Conservation (phyloP, 805 yeast species). For the Barnettozyma siamensis region DNA sequence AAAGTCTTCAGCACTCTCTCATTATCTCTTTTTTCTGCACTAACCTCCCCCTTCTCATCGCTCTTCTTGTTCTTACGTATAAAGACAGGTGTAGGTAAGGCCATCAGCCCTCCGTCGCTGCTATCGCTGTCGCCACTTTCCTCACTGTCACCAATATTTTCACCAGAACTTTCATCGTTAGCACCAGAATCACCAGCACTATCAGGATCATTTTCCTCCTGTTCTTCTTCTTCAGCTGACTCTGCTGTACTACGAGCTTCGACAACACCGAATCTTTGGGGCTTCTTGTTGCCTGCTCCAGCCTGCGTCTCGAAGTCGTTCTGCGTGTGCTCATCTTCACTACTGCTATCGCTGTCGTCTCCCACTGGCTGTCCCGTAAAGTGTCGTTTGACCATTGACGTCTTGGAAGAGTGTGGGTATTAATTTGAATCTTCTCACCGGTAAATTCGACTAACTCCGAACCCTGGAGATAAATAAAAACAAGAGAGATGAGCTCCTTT, state of each 20-base stretch:
- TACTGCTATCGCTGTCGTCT: neutral
- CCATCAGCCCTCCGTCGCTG: slow-evolving; percentile 14
- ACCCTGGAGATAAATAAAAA: no score
- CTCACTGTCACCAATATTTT: slow-evolving; percentile 17
- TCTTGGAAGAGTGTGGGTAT: neutral
- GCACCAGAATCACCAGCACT: slow-evolving; percentile 27
- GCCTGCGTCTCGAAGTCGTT: slow-evolving; percentile 18
- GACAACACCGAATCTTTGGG: slow-evolving; percentile 29
- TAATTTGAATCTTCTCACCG: no score
- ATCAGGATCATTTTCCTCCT: slow-evolving; percentile 30
- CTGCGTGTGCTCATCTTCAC: slow-evolving; percentile 1
- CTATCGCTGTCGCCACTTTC: slow-evolving; percentile 10
- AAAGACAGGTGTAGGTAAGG: slow-evolving; percentile 23
- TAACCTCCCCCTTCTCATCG: slow-evolving; percentile 1
- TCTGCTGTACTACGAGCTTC: slow-evolving; percentile 25
- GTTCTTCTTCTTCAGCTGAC: slow-evolving; percentile 26
- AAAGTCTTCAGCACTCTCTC: slow-evolving; percentile 22
- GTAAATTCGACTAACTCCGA: no score
- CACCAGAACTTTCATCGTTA: slow-evolving; percentile 26
- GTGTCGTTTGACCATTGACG: slow-evolving; percentile 12
- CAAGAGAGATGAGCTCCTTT: no score
- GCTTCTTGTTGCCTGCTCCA: slow-evolving; percentile 26
- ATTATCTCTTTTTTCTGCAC: slow-evolving; percentile 22
- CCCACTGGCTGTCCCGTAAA: slow-evolving; percentile 6
- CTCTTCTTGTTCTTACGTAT: slow-evolving; percentile 14